Evolutionary conservation across 1,284 basidiomycete species (phyloP).

Genomic region (Irpex sp.): DNA sequence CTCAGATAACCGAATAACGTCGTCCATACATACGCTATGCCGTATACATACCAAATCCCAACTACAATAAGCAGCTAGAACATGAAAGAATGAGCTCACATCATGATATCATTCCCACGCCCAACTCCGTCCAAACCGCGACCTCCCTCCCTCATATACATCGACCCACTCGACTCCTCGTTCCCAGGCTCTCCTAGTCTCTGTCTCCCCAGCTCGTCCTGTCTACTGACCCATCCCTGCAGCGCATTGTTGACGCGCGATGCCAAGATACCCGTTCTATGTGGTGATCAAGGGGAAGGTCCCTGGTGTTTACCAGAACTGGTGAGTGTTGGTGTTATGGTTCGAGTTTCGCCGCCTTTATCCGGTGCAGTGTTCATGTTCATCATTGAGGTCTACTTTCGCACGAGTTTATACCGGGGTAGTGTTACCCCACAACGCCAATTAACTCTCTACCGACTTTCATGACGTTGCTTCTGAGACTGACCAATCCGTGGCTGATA

Average conservation of each 20-base stretch:
- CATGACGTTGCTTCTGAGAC: not conserved
- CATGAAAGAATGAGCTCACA: no score
- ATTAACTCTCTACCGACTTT: not conserved
- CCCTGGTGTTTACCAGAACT: constrained; percentile 43
- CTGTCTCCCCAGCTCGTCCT: not conserved
- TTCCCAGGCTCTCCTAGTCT: not conserved
- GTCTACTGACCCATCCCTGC: not conserved
- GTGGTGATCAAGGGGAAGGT: constrained; percentile 41
- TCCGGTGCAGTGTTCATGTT: not conserved
- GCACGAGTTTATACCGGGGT: no score
- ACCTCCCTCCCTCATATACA: not conserved
- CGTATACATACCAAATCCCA: no score
- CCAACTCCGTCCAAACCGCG: not conserved
- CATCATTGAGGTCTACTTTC: not conserved
- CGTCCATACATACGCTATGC: no score
- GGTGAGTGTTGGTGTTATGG: constrained; percentile 29
- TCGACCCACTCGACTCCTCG: not conserved
- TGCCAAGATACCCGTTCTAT: constrained; percentile 41
- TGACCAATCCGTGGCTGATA: not conserved
- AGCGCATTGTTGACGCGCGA: constrained; percentile 13
- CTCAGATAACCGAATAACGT: no score
- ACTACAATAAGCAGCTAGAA: no score
- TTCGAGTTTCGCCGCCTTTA: not conserved
- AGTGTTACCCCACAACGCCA: no score
- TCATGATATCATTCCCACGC: not conserved